These are phyloP conservation scores for Termitomyces sp. DNA, from an alignment of 768 basidiomycete species.

Conservation along the genomic window DNA sequence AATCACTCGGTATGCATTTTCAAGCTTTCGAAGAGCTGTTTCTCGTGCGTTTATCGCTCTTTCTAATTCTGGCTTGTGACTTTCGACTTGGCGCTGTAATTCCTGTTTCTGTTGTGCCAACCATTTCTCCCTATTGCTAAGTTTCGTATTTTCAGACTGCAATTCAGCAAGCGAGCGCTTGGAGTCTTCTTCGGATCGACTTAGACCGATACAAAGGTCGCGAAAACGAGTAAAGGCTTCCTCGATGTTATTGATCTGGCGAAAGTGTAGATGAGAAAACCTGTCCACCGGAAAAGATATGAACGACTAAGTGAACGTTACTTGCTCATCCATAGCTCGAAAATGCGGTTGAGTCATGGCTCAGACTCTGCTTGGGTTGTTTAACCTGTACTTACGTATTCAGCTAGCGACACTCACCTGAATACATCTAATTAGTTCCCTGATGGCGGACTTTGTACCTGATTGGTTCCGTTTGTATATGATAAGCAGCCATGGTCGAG, in stretches of 20 bases:
- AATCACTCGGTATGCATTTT: conserved; percentile 34
- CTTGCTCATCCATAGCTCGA: conserved; percentile 25
- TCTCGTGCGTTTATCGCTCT: conserved; percentile 28
- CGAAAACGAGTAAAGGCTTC: conserved; percentile 12
- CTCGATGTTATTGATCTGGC: conserved; percentile 11
- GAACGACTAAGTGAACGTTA: conserved; percentile 2
- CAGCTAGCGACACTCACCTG: not conserved
- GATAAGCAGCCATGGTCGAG: not conserved
- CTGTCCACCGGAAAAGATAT: not conserved
- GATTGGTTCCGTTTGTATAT: conserved; percentile 9
- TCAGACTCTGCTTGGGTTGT: not conserved
- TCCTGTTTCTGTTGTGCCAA: conserved; percentile 27
- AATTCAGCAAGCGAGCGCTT: conserved; percentile 30
- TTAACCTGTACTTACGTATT: not conserved
- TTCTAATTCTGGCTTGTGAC: conserved; percentile 23
- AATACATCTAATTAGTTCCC: not conserved
- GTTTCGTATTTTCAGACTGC: conserved; percentile 24
- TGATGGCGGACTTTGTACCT: conserved; percentile 11
- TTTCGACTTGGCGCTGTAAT: conserved; percentile 23
- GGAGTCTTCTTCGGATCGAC: conserved; percentile 8
- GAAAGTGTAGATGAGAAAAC: not conserved
- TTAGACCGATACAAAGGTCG: conserved; percentile 8
- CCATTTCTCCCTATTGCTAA: conserved; percentile 20
- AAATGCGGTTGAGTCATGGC: conserved; percentile 8
- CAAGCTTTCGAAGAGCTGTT: conserved; percentile 26